Evolutionary conservation across 139 green algal genomes (phyloP), one percentile per base, ranked within the genome.

Genomic region (Pleodorina starrii): DNA sequence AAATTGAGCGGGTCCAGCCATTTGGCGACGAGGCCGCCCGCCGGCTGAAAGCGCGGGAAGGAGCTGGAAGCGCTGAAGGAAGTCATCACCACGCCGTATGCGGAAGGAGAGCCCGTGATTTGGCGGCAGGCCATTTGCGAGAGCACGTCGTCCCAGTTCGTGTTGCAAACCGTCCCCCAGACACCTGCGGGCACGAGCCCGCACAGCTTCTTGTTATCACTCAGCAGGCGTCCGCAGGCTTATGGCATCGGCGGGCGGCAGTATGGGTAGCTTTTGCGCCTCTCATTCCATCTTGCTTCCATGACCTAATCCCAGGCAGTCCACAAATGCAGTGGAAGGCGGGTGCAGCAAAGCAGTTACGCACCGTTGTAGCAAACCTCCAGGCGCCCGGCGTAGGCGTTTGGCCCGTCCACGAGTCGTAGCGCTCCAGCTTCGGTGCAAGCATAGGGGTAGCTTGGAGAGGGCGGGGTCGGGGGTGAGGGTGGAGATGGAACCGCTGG

Each of bases 301-400:
- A n/a, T n/a, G n/a, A n/a, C n/a, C n/a, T n/a, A n/a, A n/a, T n/a
- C n/a, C n/a, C n/a, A n/a, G n/a, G n/a, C n/a, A n/a, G n/a, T n/a
- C n/a, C n/a, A n/a, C n/a, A n/a, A n/a, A n/a, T n/a, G n/a, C n/a
- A n/a, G n/a, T n/a, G n/a, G n/a, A n/a, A n/a, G n/a, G n/a, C n/a
- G n/a, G n/a, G n/a, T 60, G 17, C 51, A 60, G 44, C 74, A 66
- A 32, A 21, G 10, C 29, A 29, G 11, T 0, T 12, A 66, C 80
- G 19, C 29, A 86, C 80, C 80, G 7, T 76, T 59, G 42, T 77
- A 86, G 57, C 80, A 86, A 10, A 86, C 38, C 59, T 86, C 80
- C 38, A 86, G 1, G 14, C 80, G 80, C 4, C 80, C 80, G 0
- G 80, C 59, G 23, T 17, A 16, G 0, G 80, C 57, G 42, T 40